Evolutionary conservation across 345 rosid genomes (phyloP), one percentile per base, ranked within the genome.

Genomic region (Euphorbia peplus): DNA sequence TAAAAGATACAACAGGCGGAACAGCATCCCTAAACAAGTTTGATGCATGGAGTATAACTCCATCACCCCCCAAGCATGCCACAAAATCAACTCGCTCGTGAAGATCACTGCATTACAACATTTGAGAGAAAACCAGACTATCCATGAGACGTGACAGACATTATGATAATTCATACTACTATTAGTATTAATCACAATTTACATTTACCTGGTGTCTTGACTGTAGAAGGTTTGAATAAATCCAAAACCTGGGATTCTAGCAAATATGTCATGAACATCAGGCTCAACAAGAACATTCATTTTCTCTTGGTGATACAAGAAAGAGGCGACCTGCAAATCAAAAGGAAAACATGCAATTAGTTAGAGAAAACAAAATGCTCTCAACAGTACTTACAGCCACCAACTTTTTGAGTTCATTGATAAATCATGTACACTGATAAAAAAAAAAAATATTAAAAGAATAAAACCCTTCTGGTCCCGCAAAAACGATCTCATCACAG

Each of bases 271-370:
- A 59, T 93, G 98, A 47, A 93, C 96, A 58, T 93, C 96, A 68
- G 97, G 98, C 83, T 93, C 98, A 78, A 93, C 98, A 41, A 91
- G 85, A 69, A 91, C 87, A 86, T 86, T 89, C 98, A 93, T 91
- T 73, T 87, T 88, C 83, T 93, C 97, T 83, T 89, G 89, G 84
- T 91, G 85, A 77, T 89, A 83, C 82, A 93, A 83, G 85, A 84
- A 91, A 72, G 97, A 88, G 39, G 95, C 97, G 70, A 87, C 93
- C 98, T 91, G 84, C 52, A 28, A 9, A 71, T 24, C 59, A 28
- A 32, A 64, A 59, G 53, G 35, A 76, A 51, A 56, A 69, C 53
- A 44, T 41, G 50, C 63, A 46, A 44, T 67, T 66, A 74, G 25
- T 54, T 15, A 46, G 24, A 42, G 48, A 22, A 59, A 68, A 73